Evolutionary conservation across 257 asterid genomes (phyloP).

Genomic region (Echium plantagineum): DNA sequence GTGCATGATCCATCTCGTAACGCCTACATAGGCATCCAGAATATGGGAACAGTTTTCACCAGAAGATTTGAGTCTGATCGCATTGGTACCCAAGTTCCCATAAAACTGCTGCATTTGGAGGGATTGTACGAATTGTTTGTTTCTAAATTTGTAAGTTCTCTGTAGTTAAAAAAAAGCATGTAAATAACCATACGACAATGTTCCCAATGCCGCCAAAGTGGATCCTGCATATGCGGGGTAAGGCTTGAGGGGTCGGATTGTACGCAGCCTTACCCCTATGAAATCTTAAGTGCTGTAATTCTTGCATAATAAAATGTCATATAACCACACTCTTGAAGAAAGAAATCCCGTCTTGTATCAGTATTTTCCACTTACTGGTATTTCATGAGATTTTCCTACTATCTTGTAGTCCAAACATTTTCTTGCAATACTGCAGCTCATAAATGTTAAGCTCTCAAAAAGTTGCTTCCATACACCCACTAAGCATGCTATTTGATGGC

Average conservation of each 20-base stretch:
- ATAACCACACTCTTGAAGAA: background rate
- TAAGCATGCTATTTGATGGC: background rate
- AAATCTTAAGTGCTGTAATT: background rate
- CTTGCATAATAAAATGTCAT: background rate
- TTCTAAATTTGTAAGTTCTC: conserved; percentile 64
- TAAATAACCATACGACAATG: too few species aligned
- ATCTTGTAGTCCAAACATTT: background rate
- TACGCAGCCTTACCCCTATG: too few species aligned
- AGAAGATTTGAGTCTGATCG: conserved; percentile 95
- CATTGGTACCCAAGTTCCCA: conserved; percentile 86
- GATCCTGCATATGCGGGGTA: too few species aligned
- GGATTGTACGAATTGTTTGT: conserved; percentile 90
- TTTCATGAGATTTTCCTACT: background rate
- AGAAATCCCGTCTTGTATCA: background rate
- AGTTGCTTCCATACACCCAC: too few species aligned
- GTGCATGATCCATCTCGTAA: conserved; percentile 92
- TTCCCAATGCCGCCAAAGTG: too few species aligned
- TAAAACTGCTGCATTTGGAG: conserved; percentile 95
- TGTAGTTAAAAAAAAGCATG: background rate
- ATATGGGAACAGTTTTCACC: conserved; percentile 89
- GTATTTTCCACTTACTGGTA: background rate
- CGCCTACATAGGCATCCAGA: conserved; percentile 95
- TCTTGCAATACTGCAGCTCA: too few species aligned
- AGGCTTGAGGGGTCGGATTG: too few species aligned
- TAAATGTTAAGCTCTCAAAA: too few species aligned